Percentiles rank a stretch among this genome's conserved stretches.
Conservation (phyloP, 2,329 filamentous ascomycete species). For the Sporothrix dimorphospora region DNA sequence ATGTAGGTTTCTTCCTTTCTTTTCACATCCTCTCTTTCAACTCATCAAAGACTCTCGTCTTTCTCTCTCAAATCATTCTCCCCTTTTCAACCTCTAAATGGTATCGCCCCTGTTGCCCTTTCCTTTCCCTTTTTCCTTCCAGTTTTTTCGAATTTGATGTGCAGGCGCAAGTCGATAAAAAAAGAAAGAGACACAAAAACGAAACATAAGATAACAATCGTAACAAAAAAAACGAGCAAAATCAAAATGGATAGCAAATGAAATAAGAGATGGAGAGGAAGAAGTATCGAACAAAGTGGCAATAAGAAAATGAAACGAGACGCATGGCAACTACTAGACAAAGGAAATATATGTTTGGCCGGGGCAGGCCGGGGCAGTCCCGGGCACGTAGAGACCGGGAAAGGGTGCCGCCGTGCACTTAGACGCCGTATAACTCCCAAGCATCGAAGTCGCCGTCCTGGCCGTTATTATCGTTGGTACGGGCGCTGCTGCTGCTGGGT, state of each 20-base stretch:
- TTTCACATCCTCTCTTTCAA: not conserved
- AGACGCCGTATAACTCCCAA: conserved; percentile 34
- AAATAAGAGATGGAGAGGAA: not conserved
- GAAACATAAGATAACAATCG: not conserved
- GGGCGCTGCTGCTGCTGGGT: not conserved
- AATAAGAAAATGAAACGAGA: not conserved
- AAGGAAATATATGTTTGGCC: not conserved
- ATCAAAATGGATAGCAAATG: not conserved
- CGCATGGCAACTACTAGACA: not conserved
- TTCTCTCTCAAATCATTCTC: not conserved
- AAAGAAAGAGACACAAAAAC: not conserved
- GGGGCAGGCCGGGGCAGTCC: not conserved
- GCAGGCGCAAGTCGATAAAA: not conserved
- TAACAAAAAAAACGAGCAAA: not conserved
- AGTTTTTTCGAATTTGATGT: not conserved
- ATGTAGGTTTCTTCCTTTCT: not conserved
- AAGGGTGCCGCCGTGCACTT: not conserved
- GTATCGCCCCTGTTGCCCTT: conserved; percentile 18
- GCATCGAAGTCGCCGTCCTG: conserved; percentile 28
- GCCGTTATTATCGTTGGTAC: not conserved
- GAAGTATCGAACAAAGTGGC: not conserved
- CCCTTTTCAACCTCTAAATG: conserved; percentile 16
- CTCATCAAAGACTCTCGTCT: not conserved
- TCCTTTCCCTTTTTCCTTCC: conserved; percentile 21
- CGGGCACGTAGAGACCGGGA: not conserved